Conservation (phyloP, 768 basidiomycete genomes). For the Lactarius akahatsu region DNA sequence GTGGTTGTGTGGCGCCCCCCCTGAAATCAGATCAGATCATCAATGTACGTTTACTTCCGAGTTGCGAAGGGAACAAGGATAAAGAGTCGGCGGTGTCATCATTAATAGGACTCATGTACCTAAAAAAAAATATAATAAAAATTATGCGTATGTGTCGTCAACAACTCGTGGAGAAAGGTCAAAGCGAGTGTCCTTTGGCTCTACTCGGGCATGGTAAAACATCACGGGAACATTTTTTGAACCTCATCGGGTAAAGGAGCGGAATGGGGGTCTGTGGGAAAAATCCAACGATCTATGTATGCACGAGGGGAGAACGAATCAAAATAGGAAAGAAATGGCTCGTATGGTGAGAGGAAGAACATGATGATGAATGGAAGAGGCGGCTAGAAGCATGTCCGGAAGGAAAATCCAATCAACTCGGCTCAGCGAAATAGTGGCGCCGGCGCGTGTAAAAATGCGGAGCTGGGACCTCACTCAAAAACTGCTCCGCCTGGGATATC, state of each 20-base stretch:
- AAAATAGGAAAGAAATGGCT: neutral
- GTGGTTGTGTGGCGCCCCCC: neutral
- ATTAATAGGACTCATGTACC: constrained; percentile 10
- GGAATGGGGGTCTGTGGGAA: neutral
- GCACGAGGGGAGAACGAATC: neutral
- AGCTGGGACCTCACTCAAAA: neutral
- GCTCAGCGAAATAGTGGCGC: neutral
- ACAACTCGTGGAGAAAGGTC: constrained; percentile 3
- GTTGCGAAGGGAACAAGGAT: neutral
- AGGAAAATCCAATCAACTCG: constrained; percentile 6
- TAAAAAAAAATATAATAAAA: constrained; percentile 8
- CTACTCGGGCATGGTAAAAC: constrained; percentile 6
- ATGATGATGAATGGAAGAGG: constrained; percentile 8
- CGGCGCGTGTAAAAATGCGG: neutral
- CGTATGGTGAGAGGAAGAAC: constrained; percentile 2
- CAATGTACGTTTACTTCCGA: neutral
- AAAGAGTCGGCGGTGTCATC: neutral
- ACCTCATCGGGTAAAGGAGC: constrained; percentile 1
- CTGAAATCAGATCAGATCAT: neutral
- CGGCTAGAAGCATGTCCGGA: neutral
- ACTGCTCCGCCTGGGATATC: constrained; percentile 21
- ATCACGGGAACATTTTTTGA: constrained; percentile 12
- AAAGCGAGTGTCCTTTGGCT: constrained; percentile 5
- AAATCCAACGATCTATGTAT: constrained; percentile 8
- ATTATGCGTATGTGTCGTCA: constrained; percentile 3